Evolutionary conservation across 106 monocot species (phyloP), one percentile per base, ranked within the genome.

Genomic region (Dendrobium catenatum): DNA sequence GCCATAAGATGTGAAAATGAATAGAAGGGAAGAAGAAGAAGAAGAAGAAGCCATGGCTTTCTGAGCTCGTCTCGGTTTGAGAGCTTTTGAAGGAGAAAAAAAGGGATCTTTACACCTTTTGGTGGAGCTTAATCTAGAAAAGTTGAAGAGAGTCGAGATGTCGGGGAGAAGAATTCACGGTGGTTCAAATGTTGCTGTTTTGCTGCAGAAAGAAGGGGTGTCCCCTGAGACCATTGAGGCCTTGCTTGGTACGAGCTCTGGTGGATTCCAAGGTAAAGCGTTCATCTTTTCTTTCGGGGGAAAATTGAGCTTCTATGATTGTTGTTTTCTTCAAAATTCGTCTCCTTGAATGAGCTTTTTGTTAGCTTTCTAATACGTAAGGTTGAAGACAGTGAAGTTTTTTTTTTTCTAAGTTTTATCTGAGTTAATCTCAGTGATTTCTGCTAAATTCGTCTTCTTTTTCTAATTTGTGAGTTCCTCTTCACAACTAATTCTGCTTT

Each of bases 131-230:
- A 47, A 79, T 74, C 16, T 24, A 6, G 6, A 6, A 5, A 11
- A 40, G 67, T 40, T 20, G 33, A 16, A 64, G 49, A 3, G 56
- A 49, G 48, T 54, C 19, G 44, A 43, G 84, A 89, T 89, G 87
- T 85, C 85, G 9, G 83, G 80, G 16, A 83, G 86, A 77, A 89
- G 86, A 72, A 41, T 82, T 43, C 86, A 84, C 33, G 81, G 79
- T 4, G 67, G 83, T 22, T 82, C 86, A 15, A 86, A 81, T 26
- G 78, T 84, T 84, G 77, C 80, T 40, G 72, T 51, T 64, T 47
- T 88, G 49, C 58, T 92, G 42, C 87, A 84, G 83, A 87, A 80
- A 42, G 82, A 92, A 56, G 84, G 84, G n/a, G 76, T 88, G 33
- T 72, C 88, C 17, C 41, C 82, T 6, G 83, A 86, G 24, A 33